These are phyloP conservation scores for Teratosphaeriaceae sp. DNA, from an alignment of 2,329 filamentous ascomycete species.

Conservation along the genomic window DNA sequence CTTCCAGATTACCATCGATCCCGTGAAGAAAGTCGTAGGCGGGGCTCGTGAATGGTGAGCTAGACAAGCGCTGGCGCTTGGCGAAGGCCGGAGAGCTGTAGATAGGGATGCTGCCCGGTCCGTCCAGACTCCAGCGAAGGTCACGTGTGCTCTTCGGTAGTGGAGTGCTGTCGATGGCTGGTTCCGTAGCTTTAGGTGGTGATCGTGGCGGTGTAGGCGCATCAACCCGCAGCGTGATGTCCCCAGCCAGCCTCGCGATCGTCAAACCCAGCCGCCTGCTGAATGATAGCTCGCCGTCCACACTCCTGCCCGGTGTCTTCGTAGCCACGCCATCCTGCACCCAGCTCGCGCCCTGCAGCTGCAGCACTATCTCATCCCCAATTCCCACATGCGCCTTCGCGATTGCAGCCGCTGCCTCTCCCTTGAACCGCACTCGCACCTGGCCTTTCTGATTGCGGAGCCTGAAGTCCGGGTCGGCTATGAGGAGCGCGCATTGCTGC, in stretches of 20 bases:
- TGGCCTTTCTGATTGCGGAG: conserved; percentile 72
- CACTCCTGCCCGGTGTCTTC: conserved; percentile 49
- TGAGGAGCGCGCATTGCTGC: conserved; percentile 66
- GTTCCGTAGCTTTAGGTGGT: background rate
- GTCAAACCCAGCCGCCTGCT: conserved; percentile 29
- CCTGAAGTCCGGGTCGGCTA: conserved; percentile 79
- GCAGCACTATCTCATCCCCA: conserved; percentile 67
- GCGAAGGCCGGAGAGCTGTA: conserved; percentile 69
- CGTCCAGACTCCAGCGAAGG: too few species aligned
- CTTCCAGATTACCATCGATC: conserved; percentile 54
- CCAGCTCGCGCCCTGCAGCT: conserved; percentile 64
- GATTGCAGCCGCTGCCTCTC: conserved; percentile 62
- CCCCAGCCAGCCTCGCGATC: conserved; percentile 17
- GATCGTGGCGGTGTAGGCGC: conserved; percentile 2
- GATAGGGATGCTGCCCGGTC: conserved; percentile 27
- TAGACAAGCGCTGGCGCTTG: conserved; percentile 63
- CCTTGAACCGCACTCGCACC: conserved; percentile 69
- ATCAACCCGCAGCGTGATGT: conserved; percentile 8
- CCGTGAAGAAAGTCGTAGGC: conserved; percentile 61
- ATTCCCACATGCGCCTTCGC: conserved; percentile 64
- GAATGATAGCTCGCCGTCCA: conserved; percentile 53
- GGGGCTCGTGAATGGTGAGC: conserved; percentile 59
- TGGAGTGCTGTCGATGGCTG: background rate
- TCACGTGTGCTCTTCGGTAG: background rate
- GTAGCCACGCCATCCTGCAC: conserved; percentile 46